These are phyloP conservation scores for Aspergillus costaricaensis DNA, from an alignment of 2,329 filamentous ascomycete species.

Conservation along the genomic window DNA sequence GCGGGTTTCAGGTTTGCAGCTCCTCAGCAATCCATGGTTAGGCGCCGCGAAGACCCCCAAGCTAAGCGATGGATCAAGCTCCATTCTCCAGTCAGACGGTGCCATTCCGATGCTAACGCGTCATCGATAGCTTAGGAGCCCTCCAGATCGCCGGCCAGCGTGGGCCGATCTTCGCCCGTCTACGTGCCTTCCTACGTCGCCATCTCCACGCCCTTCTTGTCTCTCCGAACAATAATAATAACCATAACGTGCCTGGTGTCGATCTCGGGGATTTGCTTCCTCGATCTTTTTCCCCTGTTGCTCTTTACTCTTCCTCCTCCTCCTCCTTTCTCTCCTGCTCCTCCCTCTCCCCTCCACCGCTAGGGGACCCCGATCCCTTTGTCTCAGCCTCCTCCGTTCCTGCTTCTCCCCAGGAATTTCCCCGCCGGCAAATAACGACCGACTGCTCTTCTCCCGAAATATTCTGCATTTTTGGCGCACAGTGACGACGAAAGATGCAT, in stretches of 20 bases:
- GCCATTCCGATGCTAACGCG: slow-evolving; percentile 18
- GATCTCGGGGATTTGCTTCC: slow-evolving; percentile 9
- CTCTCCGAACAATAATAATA: not conserved
- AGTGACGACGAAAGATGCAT: slow-evolving; percentile 12
- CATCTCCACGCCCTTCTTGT: not conserved
- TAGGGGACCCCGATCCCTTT: not conserved
- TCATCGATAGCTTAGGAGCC: slow-evolving; percentile 15
- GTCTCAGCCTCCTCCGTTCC: slow-evolving; percentile 4
- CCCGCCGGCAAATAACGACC: not conserved
- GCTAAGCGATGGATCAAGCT: slow-evolving; percentile 1
- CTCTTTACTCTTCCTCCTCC: not conserved
- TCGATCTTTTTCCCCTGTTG: slow-evolving; percentile 6
- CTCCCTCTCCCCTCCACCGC: slow-evolving; percentile 1
- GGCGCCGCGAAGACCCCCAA: not conserved
- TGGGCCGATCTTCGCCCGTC: slow-evolving; percentile 22
- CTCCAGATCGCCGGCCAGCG: slow-evolving; percentile 19
- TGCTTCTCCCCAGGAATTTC: not conserved
- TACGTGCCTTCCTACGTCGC: slow-evolving; percentile 15
- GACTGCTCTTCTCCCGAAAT: not conserved
- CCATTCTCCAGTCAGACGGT: slow-evolving; percentile 5
- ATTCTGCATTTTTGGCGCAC: not conserved
- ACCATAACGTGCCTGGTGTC: slow-evolving; percentile 5
- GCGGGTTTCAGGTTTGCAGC: slow-evolving; percentile 10
- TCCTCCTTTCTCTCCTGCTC: not conserved
- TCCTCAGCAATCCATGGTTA: slow-evolving; percentile 6